Base-by-base conservation (phyloP, 2,329 filamentous ascomycete genomes). In the Fusarium foetens region DNA sequence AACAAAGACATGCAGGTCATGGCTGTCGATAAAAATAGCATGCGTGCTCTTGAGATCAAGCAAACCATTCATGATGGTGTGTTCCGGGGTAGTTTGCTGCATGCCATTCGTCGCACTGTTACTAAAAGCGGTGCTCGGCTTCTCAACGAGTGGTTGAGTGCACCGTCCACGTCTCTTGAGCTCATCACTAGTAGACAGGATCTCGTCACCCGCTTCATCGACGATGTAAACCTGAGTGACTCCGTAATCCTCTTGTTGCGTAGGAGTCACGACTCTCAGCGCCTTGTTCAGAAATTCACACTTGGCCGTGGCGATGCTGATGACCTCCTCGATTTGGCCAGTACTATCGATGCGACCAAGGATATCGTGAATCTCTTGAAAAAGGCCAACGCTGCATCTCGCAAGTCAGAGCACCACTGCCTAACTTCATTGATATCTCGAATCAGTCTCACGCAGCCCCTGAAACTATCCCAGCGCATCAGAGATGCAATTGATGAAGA, bases 261-360 rank as follows among this genome's bases (percentile, higher is more conserved):
- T 69, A 88, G 90, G 29, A 95, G 91, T 57, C 91, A 94, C 75
- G 96, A 99, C 82, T 94, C 94, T 5, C 92, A 97, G 77, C 92
- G 96, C 3, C 86, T 99, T 6, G 91, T 97, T 4, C 96, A 98
- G 78, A 98, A 96, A 79, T 98, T 99, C 80, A 93, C 95, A 1
- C 88, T 98, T 13, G 95, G 95, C 16, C 90, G 94, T 70, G 96
- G 95, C n/a, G 93, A 97, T 77, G 88, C 95, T 2, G 95, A 98
- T 78, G 96, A 98, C 80, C 87, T 99, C 41, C 85, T 98, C 46
- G 92, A 90, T 54, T 85, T 99, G 19, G 93, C 94, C 2, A 92
- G 89, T 73, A 97, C 96, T 1, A 93, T 98, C 66, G 82, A 88
- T 57, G 91, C 93, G 10, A 94, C 93, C 8, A 86, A 89, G 61